A percentile compares a stretch with the other conserved stretches of the same genome.
phyloP scores from a whole-genome alignment of 2,329 filamentous ascomycete species.

The Arthrinium puccinioides region DNA sequence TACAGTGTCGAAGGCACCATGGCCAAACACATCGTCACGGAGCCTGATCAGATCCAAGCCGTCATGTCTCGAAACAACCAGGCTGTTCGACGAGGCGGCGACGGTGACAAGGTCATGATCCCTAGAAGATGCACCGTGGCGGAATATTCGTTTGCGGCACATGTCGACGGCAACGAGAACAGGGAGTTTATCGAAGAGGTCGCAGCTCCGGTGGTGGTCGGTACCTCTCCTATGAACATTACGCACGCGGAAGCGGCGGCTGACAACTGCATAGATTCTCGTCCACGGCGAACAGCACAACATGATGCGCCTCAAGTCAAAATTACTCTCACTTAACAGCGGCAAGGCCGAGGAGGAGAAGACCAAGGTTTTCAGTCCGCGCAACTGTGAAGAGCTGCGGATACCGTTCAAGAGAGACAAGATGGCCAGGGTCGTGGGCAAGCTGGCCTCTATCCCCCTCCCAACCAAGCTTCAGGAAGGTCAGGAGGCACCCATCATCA shows the following conservation, averaged over 20 bases:
- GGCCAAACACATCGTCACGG: constrained; percentile 91
- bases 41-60: constrained; percentile 89
- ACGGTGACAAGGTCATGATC: constrained; percentile 85
- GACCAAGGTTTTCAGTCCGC: constrained; percentile 86
- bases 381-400: constrained; percentile 89
- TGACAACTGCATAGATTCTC: constrained; percentile 59
- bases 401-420: constrained; percentile 97
- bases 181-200: constrained; percentile 96
- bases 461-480: constrained; percentile 36
- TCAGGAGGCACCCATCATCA: constrained; percentile 52
- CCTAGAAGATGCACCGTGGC: constrained; percentile 87
- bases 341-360: constrained; percentile 71
- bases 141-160: constrained; percentile 91
- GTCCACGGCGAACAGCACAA: constrained; percentile 97
- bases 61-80: constrained; percentile 74
- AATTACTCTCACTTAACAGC: constrained; percentile 85
- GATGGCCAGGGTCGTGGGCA: constrained; percentile 90
- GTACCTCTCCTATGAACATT: constrained; percentile 26
- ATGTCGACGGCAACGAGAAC: constrained; percentile 94
- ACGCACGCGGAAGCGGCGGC: no score
- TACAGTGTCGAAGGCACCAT: constrained; percentile 98
- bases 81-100: constrained; percentile 56
- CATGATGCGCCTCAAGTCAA: constrained; percentile 95
- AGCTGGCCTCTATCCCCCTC: constrained; percentile 74
- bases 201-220: constrained; percentile 81